Evolutionary conservation across 2,329 filamentous ascomycete species (phyloP).

Genomic region (Stagonosporopsis chrysanthemi): DNA sequence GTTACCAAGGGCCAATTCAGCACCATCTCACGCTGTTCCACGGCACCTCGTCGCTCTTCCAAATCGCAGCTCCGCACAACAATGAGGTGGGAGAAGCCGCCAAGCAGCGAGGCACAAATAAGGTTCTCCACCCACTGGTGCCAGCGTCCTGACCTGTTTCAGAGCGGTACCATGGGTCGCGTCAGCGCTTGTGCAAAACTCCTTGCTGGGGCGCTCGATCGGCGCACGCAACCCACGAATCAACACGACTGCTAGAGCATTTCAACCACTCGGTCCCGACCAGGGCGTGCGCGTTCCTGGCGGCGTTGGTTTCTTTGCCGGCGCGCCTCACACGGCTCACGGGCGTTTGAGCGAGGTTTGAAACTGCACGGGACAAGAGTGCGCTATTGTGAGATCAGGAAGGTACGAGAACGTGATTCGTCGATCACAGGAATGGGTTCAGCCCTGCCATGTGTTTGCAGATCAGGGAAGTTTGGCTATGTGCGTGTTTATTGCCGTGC

Average conservation of each 20-base stretch:
- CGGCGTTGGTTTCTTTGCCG: constrained; percentile 7
- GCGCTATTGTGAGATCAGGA: background rate
- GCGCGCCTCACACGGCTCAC: constrained; percentile 3
- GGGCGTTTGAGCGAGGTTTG: constrained; percentile 11
- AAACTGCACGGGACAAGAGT: background rate
- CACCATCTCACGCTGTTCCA: constrained; percentile 1
- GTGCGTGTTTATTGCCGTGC: constrained; percentile 4
- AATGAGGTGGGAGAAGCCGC: background rate
- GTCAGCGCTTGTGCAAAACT: constrained; percentile 15
- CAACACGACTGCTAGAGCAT: background rate
- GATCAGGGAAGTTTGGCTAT: constrained; percentile 1
- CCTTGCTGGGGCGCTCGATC: background rate
- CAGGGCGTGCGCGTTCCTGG: constrained; percentile 15
- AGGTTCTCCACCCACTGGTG: constrained; percentile 7
- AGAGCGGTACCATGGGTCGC: constrained; percentile 12
- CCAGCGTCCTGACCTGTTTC: constrained; percentile 10
- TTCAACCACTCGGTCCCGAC: constrained; percentile 2
- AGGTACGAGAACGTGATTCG: background rate
- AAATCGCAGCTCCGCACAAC: background rate
- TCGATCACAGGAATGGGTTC: constrained; percentile 6
- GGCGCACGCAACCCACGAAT: constrained; percentile 4
- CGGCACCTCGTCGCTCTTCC: background rate
- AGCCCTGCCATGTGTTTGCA: constrained; percentile 6
- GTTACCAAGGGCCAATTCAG: background rate
- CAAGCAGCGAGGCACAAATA: constrained; percentile 12